phyloP scores from a whole-genome alignment of 2,329 filamentous ascomycete genomes.

The Hysterium pulicare region DNA sequence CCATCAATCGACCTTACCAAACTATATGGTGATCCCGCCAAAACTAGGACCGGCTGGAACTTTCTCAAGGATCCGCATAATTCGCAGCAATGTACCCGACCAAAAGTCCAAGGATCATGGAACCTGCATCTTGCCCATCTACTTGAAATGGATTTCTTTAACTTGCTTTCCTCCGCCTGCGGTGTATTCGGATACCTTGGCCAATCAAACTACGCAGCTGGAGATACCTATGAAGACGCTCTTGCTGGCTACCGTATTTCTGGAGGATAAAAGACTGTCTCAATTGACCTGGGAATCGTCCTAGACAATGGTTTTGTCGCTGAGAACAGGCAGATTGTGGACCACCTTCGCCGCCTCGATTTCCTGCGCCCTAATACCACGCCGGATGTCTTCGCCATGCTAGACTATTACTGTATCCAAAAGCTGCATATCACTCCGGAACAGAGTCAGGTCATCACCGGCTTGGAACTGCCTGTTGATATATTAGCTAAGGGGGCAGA shows the following conservation, averaged over 20 bases:
- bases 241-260: slow-evolving; percentile 1
- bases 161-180: slow-evolving; percentile 2
- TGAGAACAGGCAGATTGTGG: slow-evolving; percentile 5
- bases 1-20: too few relatives aligned
- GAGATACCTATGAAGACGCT: slow-evolving; percentile 5
- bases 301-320: slow-evolving; percentile 38
- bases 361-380: neutral
- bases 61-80: too few relatives aligned
- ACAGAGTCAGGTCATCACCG: neutral
- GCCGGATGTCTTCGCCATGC: neutral
- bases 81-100: too few relatives aligned
- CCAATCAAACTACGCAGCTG: slow-evolving; percentile 8
- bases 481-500: neutral
- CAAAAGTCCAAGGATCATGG: slow-evolving; percentile 16
- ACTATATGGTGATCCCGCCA: too few relatives aligned
- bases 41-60: too few relatives aligned
- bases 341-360: too few relatives aligned
- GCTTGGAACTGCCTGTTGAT: neutral
- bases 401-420: neutral
- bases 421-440: neutral
- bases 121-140: slow-evolving; percentile 11
- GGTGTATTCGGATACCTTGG: slow-evolving; percentile 5
- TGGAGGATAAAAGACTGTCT: slow-evolving; percentile 26
- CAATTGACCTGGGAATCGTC: slow-evolving; percentile 38
- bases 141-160: slow-evolving; percentile 8